phyloP scores from a whole-genome alignment of 495 filamentous ascomycete species.

The Zalerion maritima region DNA sequence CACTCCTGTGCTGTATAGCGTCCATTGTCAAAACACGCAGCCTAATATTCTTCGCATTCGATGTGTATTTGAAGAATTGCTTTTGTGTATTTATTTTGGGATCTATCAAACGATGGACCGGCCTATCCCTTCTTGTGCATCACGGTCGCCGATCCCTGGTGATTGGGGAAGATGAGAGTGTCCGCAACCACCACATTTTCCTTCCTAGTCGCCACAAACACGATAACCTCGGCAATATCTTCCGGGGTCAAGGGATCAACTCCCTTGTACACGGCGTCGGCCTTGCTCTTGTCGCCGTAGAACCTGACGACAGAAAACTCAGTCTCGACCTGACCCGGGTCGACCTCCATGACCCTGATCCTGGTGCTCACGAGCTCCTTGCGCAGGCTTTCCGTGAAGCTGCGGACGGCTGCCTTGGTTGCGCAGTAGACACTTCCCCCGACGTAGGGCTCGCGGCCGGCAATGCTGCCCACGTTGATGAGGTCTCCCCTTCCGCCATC shows the following conservation, averaged over 20 bases:
- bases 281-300: constrained; percentile 82
- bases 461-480: constrained; percentile 94
- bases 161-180: constrained; percentile 78
- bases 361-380: constrained; percentile 79
- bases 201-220: constrained; percentile 73
- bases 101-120: too few species aligned
- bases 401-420: constrained; percentile 82
- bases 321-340: constrained; percentile 95
- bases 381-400: constrained; percentile 77
- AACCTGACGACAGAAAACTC: constrained; percentile 94
- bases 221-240: constrained; percentile 88
- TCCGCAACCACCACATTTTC: constrained; percentile 96
- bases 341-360: constrained; percentile 82
- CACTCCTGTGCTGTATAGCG: too few species aligned
- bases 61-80: too few species aligned
- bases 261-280: constrained; percentile 89
- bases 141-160: constrained; percentile 57
- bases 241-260: constrained; percentile 87
- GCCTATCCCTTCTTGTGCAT: constrained; percentile 34
- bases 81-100: too few species aligned
- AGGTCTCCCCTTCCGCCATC: constrained; percentile 81
- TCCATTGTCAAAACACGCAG: too few species aligned
- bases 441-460: constrained; percentile 77
- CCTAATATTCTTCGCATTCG: too few species aligned
- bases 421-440: constrained; percentile 95